Base-by-base conservation (phyloP, 805 yeast species). In the Wickerhamiella galacta region DNA sequence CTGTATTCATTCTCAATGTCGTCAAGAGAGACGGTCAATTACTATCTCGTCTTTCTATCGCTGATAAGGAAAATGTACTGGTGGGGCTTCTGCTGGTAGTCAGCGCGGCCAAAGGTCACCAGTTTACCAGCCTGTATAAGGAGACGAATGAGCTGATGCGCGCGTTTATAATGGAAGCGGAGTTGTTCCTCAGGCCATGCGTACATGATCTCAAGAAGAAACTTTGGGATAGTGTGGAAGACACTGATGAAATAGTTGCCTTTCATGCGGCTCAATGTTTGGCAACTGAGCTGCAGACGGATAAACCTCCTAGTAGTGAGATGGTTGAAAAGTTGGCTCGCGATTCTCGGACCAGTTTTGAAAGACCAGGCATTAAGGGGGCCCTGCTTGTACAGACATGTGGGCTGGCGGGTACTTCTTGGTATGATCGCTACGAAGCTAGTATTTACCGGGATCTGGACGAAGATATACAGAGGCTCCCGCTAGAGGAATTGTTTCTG, bases 231-330 rank as follows among this genome's bases (percentile, higher is more conserved):
- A 12, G 25, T 3, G 15, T 23, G 3, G 29, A 8, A 2, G 21
- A 28, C 8, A 6, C 7, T 6, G 28, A 31, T 6, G 15, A 25
- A 14, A 20, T 31, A 4, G 11, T 27, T 2, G 43, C 43, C 2
- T 43, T 33, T 21, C 42, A 39, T 24, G 45, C 45, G 11, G 41
- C 43, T 4, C 35, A 34, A 10, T 26, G 37, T 4, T n/a, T n/a
- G n/a, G n/a, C n/a, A n/a, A n/a, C n/a, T n/a, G n/a, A n/a, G n/a
- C n/a, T n/a, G n/a, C n/a, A n/a, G n/a, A n/a, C n/a, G n/a, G n/a
- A n/a, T n/a, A n/a, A n/a, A n/a, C n/a, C n/a, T n/a, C n/a, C n/a
- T n/a, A n/a, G n/a, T n/a, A n/a, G n/a, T n/a, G n/a, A n/a, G n/a
- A n/a, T n/a, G n/a, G n/a, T n/a, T n/a, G n/a, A n/a, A n/a, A n/a